phyloP scores from a whole-genome alignment of 345 rosid genomes.

The Leavenworthia alabamica region DNA sequence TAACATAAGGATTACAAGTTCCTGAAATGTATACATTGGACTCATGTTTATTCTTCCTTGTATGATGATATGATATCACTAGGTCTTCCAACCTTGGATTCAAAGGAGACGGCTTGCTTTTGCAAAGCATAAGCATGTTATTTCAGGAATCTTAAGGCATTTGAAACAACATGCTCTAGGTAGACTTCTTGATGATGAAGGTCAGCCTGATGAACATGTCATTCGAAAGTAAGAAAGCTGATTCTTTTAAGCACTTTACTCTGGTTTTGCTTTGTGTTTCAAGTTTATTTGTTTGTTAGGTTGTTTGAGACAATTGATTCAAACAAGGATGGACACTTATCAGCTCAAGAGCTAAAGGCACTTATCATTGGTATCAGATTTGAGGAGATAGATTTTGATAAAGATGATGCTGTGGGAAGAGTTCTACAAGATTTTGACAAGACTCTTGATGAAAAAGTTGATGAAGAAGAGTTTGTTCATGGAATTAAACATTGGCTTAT shows the following conservation, averaged over 20 bases:
- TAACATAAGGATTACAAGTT: slow-evolving; percentile 12
- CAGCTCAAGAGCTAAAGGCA: slow-evolving; percentile 56
- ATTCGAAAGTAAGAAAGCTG: slow-evolving; percentile 37
- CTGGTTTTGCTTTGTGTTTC: neutral
- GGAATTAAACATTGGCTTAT: slow-evolving; percentile 60
- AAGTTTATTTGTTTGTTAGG: slow-evolving; percentile 33
- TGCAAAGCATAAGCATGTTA: slow-evolving; percentile 62
- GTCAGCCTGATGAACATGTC: slow-evolving; percentile 46
- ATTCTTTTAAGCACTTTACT: neutral
- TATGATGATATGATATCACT: slow-evolving; percentile 7
- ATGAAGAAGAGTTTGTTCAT: slow-evolving; percentile 37
- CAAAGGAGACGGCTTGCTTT: slow-evolving; percentile 72
- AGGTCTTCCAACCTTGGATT: slow-evolving; percentile 84
- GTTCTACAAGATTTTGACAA: slow-evolving; percentile 67
- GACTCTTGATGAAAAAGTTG: slow-evolving; percentile 34
- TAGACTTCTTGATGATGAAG: slow-evolving; percentile 52
- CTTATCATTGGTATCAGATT: slow-evolving; percentile 67
- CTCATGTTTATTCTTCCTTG: neutral
- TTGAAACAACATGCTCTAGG: slow-evolving; percentile 60
- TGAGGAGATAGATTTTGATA: slow-evolving; percentile 66
- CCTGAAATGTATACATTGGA: neutral
- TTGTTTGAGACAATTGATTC: slow-evolving; percentile 60
- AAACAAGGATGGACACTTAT: slow-evolving; percentile 40
- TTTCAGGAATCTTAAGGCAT: slow-evolving; percentile 66
- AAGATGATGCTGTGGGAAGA: slow-evolving; percentile 53